Percentiles rank a stretch among this genome's conserved stretches.
Conservation (phyloP, 1,139 yeast genomes). For the Lodderomyces margitis region DNA sequence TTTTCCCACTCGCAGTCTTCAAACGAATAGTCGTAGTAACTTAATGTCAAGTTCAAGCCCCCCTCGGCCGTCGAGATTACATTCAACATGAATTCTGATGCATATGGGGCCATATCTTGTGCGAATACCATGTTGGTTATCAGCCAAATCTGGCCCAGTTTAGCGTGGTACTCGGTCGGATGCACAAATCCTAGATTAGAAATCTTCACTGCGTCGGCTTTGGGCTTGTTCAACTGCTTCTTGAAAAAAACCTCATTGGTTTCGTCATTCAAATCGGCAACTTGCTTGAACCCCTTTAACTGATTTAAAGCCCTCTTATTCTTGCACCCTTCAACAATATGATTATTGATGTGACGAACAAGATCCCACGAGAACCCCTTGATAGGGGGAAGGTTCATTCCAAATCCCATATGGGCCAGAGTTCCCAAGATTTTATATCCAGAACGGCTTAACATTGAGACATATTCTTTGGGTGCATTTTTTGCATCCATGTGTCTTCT, state of each 20-base stretch:
- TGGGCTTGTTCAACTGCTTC: conserved; percentile 24
- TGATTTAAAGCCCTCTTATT: conserved; percentile 28
- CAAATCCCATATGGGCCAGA: conserved; percentile 34
- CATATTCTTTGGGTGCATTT: conserved; percentile 19
- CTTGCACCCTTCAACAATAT: conserved; percentile 19
- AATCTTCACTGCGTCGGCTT: conserved; percentile 34
- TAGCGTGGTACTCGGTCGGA: conserved; percentile 16
- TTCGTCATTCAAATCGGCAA: conserved; percentile 18
- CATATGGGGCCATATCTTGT: conserved; percentile 37
- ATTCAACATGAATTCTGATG: conserved; percentile 37
- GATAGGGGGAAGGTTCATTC: conserved; percentile 31
- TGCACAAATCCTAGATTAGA: conserved; percentile 41
- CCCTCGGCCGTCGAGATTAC: conserved; percentile 32
- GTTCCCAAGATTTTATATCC: conserved; percentile 33
- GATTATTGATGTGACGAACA: conserved; percentile 23
- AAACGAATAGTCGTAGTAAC: conserved; percentile 27
- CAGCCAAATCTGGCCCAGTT: conserved; percentile 19
- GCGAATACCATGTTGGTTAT: conserved; percentile 34
- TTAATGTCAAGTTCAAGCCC: conserved; percentile 37
- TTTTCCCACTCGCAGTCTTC: conserved; percentile 23
- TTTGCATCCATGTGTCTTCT: conserved; percentile 27
- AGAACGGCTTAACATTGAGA: conserved; percentile 18
- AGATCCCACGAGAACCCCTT: conserved; percentile 35
- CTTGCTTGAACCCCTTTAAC: conserved; percentile 21
- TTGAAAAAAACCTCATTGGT: conserved; percentile 24